Base-by-base conservation (phyloP, 1,139 yeast genomes). In the Hanseniaspora gamundiae region DNA sequence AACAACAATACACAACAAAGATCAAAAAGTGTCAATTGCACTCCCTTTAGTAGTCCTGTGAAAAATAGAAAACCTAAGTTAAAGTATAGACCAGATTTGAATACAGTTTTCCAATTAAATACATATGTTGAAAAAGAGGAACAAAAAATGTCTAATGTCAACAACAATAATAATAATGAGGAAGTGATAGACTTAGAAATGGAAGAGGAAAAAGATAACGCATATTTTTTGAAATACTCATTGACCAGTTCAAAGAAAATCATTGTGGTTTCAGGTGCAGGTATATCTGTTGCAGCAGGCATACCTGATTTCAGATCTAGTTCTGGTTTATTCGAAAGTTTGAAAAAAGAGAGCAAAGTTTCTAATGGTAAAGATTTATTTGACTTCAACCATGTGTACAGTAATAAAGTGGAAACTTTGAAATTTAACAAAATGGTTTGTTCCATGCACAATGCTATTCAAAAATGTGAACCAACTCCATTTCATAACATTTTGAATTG, bases 301-400 rank as follows among this genome's bases (percentile, higher is more conserved):
- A 85, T 86, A 38, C 95, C 95, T 2, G 95, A 86, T 59, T 86
- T 86, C 58, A 67, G 95, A 49, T 83, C 94, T 0, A 68, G 80
- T 13, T 75, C 78, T 51, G 95, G 94, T 2, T 65, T 85, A 39
- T 85, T 85, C 59, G 75, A 79, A 49, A 70, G 79, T 44, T 73
- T 82, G 41, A 76, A 77, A 51, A 60, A 65, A 2, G 62, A 56
- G 42, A 53, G 51, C 40, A 62, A 73, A 69, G 69, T 73, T 31
- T 69, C 77, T 3, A 76, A 77, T 27, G 94, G 94, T 8, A 85
- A 82, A 58, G 87, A 81, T 42, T 66, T 85, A 49, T 85, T 86
- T 58, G 94, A 85, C 60, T 78, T 79, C 39, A 79, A 81, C 41
- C 48, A 48, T 27, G 78, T 85, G n/a, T 85, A 84, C 58, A 66